Conservation (phyloP, 1,139 yeast genomes). For the Debaryomyces fabryi region DNA sequence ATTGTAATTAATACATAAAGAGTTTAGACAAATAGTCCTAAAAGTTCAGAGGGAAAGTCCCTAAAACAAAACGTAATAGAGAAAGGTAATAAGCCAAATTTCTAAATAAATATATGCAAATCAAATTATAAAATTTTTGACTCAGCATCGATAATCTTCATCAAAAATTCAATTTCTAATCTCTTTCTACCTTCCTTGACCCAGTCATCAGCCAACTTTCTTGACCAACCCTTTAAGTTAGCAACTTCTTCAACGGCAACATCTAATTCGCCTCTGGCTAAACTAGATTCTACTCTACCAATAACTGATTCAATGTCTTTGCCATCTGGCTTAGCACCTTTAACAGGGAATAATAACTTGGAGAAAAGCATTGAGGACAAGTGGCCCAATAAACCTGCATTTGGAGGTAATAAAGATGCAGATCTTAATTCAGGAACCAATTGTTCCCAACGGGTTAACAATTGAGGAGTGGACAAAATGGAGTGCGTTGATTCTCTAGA, state of each 20-base stretch:
- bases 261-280: slow-evolving; percentile 77
- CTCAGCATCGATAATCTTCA: slow-evolving; percentile 66
- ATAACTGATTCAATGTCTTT: slow-evolving; percentile 86
- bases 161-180: slow-evolving; percentile 81
- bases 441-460: slow-evolving; percentile 70
- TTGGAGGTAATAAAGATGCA: slow-evolving; percentile 87
- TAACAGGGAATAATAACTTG: slow-evolving; percentile 67
- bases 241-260: slow-evolving; percentile 93
- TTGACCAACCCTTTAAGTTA: slow-evolving; percentile 89
- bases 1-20: background rate
- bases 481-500: slow-evolving; percentile 59
- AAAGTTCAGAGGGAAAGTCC: background rate
- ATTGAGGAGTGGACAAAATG: slow-evolving; percentile 65
- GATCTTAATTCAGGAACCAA: slow-evolving; percentile 86
- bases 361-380: slow-evolving; percentile 78
- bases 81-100: slow-evolving; percentile 4
- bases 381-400: slow-evolving; percentile 95
- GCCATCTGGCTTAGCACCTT: slow-evolving; percentile 61
- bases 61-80: background rate
- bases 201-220: slow-evolving; percentile 91
- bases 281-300: slow-evolving; percentile 79
- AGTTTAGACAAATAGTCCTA: slow-evolving; percentile 2
- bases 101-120: slow-evolving; percentile 6
- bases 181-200: slow-evolving; percentile 84
- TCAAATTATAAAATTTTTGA: slow-evolving; percentile 37